Evolutionary conservation across 495 filamentous ascomycete genomes (phyloP), one percentile per base, ranked within the genome.

Genomic region (Trichoderma virens): DNA sequence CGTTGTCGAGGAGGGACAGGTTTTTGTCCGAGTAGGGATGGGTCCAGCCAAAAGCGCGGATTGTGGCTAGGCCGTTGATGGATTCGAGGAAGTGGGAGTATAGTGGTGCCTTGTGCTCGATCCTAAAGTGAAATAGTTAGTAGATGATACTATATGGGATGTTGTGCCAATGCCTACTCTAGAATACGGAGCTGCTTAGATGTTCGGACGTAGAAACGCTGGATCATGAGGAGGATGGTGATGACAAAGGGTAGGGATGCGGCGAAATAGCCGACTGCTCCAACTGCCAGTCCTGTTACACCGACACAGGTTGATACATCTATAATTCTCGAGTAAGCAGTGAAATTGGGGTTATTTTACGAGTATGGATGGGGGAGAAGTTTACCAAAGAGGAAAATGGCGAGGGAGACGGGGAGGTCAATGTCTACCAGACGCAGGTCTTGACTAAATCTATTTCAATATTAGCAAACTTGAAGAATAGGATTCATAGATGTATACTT

Each of bases 161-260:
- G 25, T 16, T 13, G 16, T 30, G 0, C 16, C 8, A 9, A 34
- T 11, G 16, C 59, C 35, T 63, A 59, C 62, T 87, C 85, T 2
- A 88, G 69, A 0, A 86, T 66, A 23, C 85, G 79, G 3, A 88
- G 62, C 65, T 87, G 85, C 5, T 82, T 79, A 0, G 82, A 84
- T 1, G 81, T 83, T 16, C 81, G 77, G 0, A 87, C 75, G 63
- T 88, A 88, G 70, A 79, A 76, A 9, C 71, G 74, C 64, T 87
- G 84, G 3, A 86, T 63, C 20, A 78, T 60, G 66, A 81, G 86
- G 9, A 85, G 61, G 1, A 77, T 68, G 34, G 72, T 28, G 18
- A 66, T 35, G 9, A 73, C 16, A 59, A 67, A 64, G 11, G 67
- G 69, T 31, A 70, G 67, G 14, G 62, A 65, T 25, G 69, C 63